Percentiles rank a stretch among this genome's conserved stretches.
Conservation (phyloP, 2,329 filamentous ascomycete genomes). For the Botryotinia narcissicola region DNA sequence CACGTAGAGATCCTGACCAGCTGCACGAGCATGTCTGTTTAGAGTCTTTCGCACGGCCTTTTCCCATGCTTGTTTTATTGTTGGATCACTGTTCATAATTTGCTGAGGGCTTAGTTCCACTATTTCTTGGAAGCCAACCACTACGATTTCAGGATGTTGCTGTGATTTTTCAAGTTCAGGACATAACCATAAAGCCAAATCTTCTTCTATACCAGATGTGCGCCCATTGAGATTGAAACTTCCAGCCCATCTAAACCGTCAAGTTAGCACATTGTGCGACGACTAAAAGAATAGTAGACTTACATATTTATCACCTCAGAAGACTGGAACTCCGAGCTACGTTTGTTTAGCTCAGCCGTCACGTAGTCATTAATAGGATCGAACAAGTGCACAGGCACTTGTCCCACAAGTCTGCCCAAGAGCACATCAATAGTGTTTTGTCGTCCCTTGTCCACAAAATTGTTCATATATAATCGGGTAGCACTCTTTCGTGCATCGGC, state of each 20-base stretch:
- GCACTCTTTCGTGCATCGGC: slow-evolving; percentile 96
- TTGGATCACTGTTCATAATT: slow-evolving; percentile 97
- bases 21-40: slow-evolving; percentile 65
- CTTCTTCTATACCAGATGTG: slow-evolving; percentile 71
- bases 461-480: slow-evolving; percentile 93
- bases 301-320: slow-evolving; percentile 68
- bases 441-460: slow-evolving; percentile 88
- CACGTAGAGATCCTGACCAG: slow-evolving; percentile 77
- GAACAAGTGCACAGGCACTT: slow-evolving; percentile 77
- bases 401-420: slow-evolving; percentile 79
- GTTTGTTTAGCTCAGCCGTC: slow-evolving; percentile 67
- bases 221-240: slow-evolving; percentile 96
- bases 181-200: slow-evolving; percentile 84
- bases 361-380: slow-evolving; percentile 95
- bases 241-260: slow-evolving; percentile 54
- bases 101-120: slow-evolving; percentile 97
- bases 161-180: slow-evolving; percentile 57
- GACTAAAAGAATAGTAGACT: not conserved
- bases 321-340: slow-evolving; percentile 71
- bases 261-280: not conserved
- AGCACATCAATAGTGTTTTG: slow-evolving; percentile 96
- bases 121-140: slow-evolving; percentile 94
- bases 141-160: slow-evolving; percentile 77
- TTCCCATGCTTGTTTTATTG: slow-evolving; percentile 83
- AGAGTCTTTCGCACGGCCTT: slow-evolving; percentile 72